Conservation (phyloP, 2,329 filamentous ascomycete species). For the Chaetomium globosum region DNA sequence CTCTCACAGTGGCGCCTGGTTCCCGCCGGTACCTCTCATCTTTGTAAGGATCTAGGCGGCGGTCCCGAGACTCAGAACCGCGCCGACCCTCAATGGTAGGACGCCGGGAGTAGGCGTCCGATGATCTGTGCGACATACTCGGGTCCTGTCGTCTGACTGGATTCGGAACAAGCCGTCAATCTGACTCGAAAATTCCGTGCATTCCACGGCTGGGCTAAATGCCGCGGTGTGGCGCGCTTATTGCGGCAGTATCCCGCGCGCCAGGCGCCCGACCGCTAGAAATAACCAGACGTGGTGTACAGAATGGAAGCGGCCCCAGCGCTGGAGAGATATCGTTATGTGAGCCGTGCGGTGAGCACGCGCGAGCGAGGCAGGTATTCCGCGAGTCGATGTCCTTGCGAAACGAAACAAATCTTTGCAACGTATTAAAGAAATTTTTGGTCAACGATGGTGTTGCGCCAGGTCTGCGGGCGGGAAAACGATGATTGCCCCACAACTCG, state of each 20-base stretch:
- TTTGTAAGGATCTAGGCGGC: constrained; percentile 20
- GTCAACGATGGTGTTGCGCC: background rate
- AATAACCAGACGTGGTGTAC: background rate
- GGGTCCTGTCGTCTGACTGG: constrained; percentile 2
- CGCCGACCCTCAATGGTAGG: constrained; percentile 31
- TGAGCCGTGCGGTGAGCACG: background rate
- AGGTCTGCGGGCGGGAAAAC: background rate
- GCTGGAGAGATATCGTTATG: background rate
- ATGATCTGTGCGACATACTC: constrained; percentile 27
- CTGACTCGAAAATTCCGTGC: background rate
- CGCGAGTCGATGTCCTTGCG: background rate
- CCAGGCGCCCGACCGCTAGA: background rate
- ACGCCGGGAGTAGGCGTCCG: constrained; percentile 31
- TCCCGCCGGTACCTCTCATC: constrained; percentile 27
- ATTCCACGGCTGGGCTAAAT: constrained; percentile 2
- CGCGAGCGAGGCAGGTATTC: background rate
- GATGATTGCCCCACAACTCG: background rate
- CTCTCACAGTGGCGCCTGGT: constrained; percentile 17
- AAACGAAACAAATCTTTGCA: background rate
- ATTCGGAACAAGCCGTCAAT: constrained; percentile 16
- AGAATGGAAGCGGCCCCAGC: background rate
- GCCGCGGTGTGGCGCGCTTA: constrained; percentile 7
- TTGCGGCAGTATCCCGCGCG: background rate
- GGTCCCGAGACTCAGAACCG: constrained; percentile 22
- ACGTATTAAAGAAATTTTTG: background rate